Percentiles rank a stretch among this genome's conserved stretches.
These are phyloP conservation scores for Vachellia pachyceras DNA, from an alignment of 306 rosid species.

Conservation along the genomic window DNA sequence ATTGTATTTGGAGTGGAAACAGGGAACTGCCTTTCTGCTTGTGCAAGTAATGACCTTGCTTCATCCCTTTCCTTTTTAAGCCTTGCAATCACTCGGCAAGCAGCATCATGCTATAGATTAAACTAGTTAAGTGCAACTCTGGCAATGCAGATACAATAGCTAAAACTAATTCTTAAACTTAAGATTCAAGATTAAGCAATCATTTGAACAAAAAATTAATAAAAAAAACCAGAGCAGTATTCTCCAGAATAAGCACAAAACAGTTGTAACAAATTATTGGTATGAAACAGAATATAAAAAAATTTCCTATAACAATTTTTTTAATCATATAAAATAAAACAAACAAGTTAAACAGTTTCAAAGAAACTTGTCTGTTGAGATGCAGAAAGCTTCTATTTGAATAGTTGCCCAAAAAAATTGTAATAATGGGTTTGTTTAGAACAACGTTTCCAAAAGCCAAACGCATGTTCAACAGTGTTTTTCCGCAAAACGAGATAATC, in stretches of 20 bases:
- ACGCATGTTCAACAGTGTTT: too few species aligned
- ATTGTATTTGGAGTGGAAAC: not conserved
- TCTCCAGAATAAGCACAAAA: not conserved
- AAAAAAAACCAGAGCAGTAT: not conserved
- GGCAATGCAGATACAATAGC: not conserved
- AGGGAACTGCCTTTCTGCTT: constrained; percentile 20
- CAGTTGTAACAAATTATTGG: not conserved
- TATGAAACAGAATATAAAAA: not conserved
- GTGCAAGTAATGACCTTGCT: constrained; percentile 20
- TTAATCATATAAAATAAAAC: not conserved
- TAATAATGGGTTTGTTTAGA: too few species aligned
- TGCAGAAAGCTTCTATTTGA: not conserved
- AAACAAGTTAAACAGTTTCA: not conserved
- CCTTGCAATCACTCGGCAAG: constrained; percentile 28
- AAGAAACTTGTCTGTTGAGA: not conserved
- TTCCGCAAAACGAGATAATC: too few species aligned
- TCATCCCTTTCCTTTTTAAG: constrained; percentile 31
- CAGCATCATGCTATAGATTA: constrained; percentile 26
- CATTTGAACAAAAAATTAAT: not conserved
- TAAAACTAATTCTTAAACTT: not conserved
- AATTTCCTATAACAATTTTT: not conserved
- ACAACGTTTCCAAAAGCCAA: too few species aligned
- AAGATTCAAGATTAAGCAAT: not conserved
- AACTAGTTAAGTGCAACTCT: constrained; percentile 10
- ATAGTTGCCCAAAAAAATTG: not conserved